These are phyloP conservation scores for Huntiella moniliformis DNA, from an alignment of 2,329 filamentous ascomycete genomes.

Conservation along the genomic window DNA sequence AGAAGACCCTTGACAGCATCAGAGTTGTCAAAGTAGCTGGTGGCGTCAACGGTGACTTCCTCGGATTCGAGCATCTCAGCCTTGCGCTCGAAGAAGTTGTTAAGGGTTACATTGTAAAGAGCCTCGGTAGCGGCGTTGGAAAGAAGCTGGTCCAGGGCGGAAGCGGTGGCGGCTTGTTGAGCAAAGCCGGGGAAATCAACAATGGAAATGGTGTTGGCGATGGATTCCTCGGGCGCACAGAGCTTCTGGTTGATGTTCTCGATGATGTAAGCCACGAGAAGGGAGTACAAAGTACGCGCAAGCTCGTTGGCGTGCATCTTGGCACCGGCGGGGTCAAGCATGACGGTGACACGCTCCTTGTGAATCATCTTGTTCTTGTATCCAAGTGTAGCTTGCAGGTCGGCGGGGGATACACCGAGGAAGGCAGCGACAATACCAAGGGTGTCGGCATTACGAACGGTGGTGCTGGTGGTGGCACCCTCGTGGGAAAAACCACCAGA, in stretches of 20 bases:
- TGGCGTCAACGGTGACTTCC: constrained; percentile 74
- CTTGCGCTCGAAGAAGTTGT: constrained; percentile 90
- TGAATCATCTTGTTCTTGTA: constrained; percentile 96
- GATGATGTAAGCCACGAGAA: constrained; percentile 84
- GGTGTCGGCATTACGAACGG: constrained; percentile 85
- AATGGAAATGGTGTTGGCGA: constrained; percentile 85
- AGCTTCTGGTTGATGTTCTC: constrained; percentile 81
- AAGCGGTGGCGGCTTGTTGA: constrained; percentile 65
- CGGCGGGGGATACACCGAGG: constrained; percentile 61
- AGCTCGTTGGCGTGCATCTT: constrained; percentile 86
- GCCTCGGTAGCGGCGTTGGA: constrained; percentile 88
- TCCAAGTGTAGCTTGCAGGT: constrained; percentile 73
- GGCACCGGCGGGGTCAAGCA: constrained; percentile 84
- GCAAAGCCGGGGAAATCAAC: constrained; percentile 94
- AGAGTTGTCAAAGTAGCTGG: constrained; percentile 94
- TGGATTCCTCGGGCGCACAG: constrained; percentile 70
- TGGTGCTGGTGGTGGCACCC: constrained; percentile 67
- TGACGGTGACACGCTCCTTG: constrained; percentile 91
- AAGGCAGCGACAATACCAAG: constrained; percentile 81
- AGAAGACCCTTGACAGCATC: constrained; percentile 83
- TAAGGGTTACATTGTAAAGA: constrained; percentile 80
- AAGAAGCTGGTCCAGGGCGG: constrained; percentile 74
- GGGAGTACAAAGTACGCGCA: constrained; percentile 78
- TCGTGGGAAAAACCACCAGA: constrained; percentile 95
- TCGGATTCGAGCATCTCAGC: constrained; percentile 87